Percentiles rank a stretch among this genome's conserved stretches.
These are phyloP conservation scores for Neurospora sp. DNA, from an alignment of 2,329 filamentous ascomycete species.

Conservation along the genomic window DNA sequence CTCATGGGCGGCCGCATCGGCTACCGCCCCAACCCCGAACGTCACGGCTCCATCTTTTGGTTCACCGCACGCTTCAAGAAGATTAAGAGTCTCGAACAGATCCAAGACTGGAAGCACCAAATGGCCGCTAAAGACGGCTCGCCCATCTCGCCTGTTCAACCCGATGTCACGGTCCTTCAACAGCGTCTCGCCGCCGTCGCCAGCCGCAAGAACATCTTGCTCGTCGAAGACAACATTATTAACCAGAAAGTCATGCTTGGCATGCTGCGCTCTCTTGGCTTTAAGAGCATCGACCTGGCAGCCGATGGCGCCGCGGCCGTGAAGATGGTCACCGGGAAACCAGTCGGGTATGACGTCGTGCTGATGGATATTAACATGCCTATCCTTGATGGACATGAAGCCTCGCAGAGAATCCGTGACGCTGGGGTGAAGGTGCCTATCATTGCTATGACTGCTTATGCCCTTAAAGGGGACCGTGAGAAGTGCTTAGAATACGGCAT, in stretches of 20 bases:
- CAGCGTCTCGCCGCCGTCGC: constrained; percentile 27
- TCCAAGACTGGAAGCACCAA: constrained; percentile 19
- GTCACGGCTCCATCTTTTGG: constrained; percentile 42
- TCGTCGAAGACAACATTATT: constrained; percentile 33
- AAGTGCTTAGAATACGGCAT: constrained; percentile 44
- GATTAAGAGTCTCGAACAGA: constrained; percentile 22
- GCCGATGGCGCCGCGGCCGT: constrained; percentile 35
- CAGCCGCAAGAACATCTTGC: constrained; percentile 28
- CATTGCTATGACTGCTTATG: constrained; percentile 47
- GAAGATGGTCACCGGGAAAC: constrained; percentile 29
- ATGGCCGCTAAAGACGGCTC: constrained; percentile 6
- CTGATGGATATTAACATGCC: constrained; percentile 54
- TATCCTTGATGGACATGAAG: constrained; percentile 44
- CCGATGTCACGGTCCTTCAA: constrained; percentile 5
- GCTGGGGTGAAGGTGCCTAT: constrained; percentile 20
- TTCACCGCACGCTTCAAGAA: constrained; percentile 35
- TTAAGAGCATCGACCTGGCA: constrained; percentile 30
- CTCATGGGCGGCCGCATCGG: constrained; percentile 53
- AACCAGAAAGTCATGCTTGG: constrained; percentile 31
- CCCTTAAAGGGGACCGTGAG: constrained; percentile 45
- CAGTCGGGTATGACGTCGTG: constrained; percentile 35
- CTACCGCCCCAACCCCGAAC: constrained; percentile 32
- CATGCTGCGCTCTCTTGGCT: constrained; percentile 29
- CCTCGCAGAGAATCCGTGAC: constrained; percentile 38
- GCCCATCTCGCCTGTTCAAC: neutral